A percentile compares a stretch with the other conserved stretches of the same genome.
Conservation (phyloP, 768 basidiomycete species). For the Kwoniella europaea region DNA sequence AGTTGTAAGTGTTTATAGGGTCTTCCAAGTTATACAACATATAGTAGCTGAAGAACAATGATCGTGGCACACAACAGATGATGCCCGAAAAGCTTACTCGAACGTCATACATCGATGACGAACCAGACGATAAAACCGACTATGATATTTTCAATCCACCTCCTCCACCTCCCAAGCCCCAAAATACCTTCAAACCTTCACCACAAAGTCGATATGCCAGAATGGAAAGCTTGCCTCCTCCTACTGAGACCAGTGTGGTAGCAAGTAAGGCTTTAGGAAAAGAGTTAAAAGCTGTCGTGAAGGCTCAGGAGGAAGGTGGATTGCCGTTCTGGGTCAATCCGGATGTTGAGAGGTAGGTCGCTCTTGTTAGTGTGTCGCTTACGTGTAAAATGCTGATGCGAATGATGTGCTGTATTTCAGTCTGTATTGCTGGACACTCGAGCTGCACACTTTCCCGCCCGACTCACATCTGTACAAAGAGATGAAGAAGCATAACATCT, state of each 20-base stretch:
- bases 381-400: too few relatives aligned
- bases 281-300: slow-evolving; percentile 69
- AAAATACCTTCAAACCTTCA: slow-evolving; percentile 20
- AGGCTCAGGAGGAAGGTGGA: slow-evolving; percentile 65
- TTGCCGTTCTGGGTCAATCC: slow-evolving; percentile 76
- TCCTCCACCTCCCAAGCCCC: background rate
- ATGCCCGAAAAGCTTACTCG: slow-evolving; percentile 38
- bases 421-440: slow-evolving; percentile 56
- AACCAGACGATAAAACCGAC: slow-evolving; percentile 30
- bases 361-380: background rate
- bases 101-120: slow-evolving; percentile 27
- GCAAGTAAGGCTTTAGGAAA: slow-evolving; percentile 68
- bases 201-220: slow-evolving; percentile 12
- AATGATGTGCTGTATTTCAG: background rate
- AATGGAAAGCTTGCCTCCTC: slow-evolving; percentile 66
- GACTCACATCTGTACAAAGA: slow-evolving; percentile 57
- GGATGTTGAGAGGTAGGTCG: slow-evolving; percentile 61
- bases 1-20: slow-evolving; percentile 29
- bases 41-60: background rate
- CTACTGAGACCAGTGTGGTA: slow-evolving; percentile 64
- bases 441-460: slow-evolving; percentile 55
- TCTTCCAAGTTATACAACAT: background rate
- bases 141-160: slow-evolving; percentile 17
- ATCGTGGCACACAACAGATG: slow-evolving; percentile 7
- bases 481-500: slow-evolving; percentile 64